Base-by-base conservation (phyloP, 1,284 basidiomycete species). In the Boletus hoseneyae region DNA sequence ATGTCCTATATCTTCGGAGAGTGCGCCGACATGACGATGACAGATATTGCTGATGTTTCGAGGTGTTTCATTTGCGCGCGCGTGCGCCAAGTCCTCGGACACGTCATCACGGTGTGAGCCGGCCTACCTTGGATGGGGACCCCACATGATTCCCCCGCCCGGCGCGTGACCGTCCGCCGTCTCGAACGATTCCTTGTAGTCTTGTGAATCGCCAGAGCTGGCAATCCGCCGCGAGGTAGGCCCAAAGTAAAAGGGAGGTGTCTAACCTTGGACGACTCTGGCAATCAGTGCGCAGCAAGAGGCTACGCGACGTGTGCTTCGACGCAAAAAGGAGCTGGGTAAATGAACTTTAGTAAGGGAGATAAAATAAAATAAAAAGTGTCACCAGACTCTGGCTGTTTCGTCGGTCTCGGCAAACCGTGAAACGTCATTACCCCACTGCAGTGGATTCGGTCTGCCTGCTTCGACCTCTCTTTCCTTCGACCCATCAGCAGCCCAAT, bases 31-130 rank as follows among this genome's bases (percentile, higher is more conserved):
- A 39, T 53, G 36, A 38, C 23, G 23, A 25, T 25, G 23, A 25
- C 23, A 25, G 23, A 25, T 21, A 21, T 21, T 18, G 25, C 19
- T 7, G 47, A 30, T 29, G 13, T 38, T 23, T 38, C 33, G 23
- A 30, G 29, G 29, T 57, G 57, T 62, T 59, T 60, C 58, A 63
- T 59, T 57, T 57, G 46, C 21, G 45, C 43, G 46, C 44, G 49
- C 27, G 5, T 10, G 25, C 12, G 25, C n/a, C 49, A 49, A 48
- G 57, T 61, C 60, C 59, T 62, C 62, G 60, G 57, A 60, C 27
- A 46, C 45, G 44, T 46, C 35, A 36, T 25, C 23, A 32, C 33
- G n/a, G 15, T 16, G n/a, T 30, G 29, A 30, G 29, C 29, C 12
- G 29, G 29, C 29, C 12, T 30, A 34, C 33, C 8, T n/a, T 21